Percentiles rank a stretch among this genome's conserved stretches.
Evolutionary conservation across 1,139 yeast genomes (phyloP).

Genomic region (Insectozyma bohioensis): DNA sequence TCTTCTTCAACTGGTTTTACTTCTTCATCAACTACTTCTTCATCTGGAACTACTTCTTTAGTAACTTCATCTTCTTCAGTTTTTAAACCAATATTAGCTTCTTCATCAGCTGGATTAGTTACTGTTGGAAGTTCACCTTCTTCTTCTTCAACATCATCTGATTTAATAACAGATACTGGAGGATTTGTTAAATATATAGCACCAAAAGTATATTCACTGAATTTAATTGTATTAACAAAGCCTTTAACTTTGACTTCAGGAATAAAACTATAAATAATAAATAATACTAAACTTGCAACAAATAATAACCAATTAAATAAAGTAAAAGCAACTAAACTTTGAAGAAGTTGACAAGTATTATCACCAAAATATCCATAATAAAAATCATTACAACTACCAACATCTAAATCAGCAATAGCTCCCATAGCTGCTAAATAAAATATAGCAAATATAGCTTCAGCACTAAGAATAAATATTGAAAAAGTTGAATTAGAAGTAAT

Average conservation of each 20-base stretch:
- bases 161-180: background rate
- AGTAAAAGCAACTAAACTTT: constrained; percentile 31
- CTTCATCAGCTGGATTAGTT: constrained; percentile 3
- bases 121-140: background rate
- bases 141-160: background rate
- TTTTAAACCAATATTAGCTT: constrained; percentile 3
- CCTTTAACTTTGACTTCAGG: constrained; percentile 19
- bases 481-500: constrained; percentile 13
- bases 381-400: constrained; percentile 20
- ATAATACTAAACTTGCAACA: constrained; percentile 21
- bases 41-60: too few species aligned
- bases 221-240: constrained; percentile 5
- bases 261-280: constrained; percentile 21
- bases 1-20: too few species aligned
- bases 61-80: too few species aligned
- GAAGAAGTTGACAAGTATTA: constrained; percentile 22
- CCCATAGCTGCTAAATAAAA: constrained; percentile 29
- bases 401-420: constrained; percentile 24
- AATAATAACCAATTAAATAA: constrained; percentile 31
- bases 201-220: constrained; percentile 12
- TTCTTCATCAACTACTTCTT: too few species aligned
- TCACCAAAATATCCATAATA: background rate
- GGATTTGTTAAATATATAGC: constrained; percentile 2
- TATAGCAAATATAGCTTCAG: constrained; percentile 24
- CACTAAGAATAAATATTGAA: constrained; percentile 17